A percentile compares a stretch with the other conserved stretches of the same genome.
These are phyloP conservation scores for Naematelia encephala DNA, from an alignment of 768 basidiomycete species.

Conservation along the genomic window DNA sequence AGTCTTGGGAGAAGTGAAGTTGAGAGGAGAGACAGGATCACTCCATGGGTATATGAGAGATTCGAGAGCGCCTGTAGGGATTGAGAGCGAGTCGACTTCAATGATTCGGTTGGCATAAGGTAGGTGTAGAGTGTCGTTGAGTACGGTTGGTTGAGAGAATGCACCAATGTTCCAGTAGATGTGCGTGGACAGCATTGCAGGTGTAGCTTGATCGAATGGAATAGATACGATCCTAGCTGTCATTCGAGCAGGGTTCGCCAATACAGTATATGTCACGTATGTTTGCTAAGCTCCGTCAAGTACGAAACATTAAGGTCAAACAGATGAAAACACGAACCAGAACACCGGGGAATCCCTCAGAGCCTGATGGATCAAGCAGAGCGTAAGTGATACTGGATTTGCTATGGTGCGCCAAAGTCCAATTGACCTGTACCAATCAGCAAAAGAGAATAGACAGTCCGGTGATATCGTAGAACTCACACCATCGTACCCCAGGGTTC, in stretches of 20 bases:
- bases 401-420: constrained; percentile 56
- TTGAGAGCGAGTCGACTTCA: constrained; percentile 29
- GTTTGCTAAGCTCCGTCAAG: no score
- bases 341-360: constrained; percentile 59
- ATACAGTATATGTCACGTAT: constrained; percentile 26
- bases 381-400: constrained; percentile 58
- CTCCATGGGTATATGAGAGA: constrained; percentile 18
- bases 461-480: constrained; percentile 25
- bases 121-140: constrained; percentile 31
- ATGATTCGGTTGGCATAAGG: constrained; percentile 32
- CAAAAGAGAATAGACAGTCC: neutral
- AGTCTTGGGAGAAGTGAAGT: constrained; percentile 23
- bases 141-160: constrained; percentile 25
- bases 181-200: constrained; percentile 40
- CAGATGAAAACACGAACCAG: constrained; percentile 18
- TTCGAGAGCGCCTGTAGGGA: constrained; percentile 35
- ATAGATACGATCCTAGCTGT: constrained; percentile 23
- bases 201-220: constrained; percentile 26
- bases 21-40: constrained; percentile 13
- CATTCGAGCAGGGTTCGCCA: constrained; percentile 24
- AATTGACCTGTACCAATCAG: constrained; percentile 52
- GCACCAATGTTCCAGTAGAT: constrained; percentile 43
- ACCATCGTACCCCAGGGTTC: constrained; percentile 60
- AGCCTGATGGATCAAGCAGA: constrained; percentile 56
- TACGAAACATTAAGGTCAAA: neutral